These are phyloP conservation scores for Penicillium sp. DNA, from an alignment of 2,329 filamentous ascomycete species.

Conservation along the genomic window DNA sequence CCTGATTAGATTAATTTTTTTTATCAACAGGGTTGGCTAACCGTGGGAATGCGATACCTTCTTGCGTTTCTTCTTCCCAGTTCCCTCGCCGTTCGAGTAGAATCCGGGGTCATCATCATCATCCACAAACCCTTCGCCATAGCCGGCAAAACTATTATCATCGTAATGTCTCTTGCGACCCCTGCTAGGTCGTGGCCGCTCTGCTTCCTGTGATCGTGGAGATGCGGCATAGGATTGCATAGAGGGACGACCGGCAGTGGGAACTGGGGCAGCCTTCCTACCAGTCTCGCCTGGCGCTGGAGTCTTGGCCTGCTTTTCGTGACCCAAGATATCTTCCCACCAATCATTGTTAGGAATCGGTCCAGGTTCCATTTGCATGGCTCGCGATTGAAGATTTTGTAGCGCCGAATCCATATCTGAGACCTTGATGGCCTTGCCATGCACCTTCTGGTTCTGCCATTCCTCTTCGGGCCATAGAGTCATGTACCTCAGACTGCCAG, in stretches of 20 bases:
- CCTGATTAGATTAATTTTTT: constrained; percentile 28
- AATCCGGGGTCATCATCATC: constrained; percentile 47
- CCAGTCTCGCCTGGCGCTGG: constrained; percentile 27
- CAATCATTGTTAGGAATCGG: constrained; percentile 47
- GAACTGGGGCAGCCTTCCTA: constrained; percentile 32
- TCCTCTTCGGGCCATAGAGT: constrained; percentile 53
- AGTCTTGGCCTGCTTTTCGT: constrained; percentile 47
- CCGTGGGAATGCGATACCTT: constrained; percentile 37
- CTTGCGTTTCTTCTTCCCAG: constrained; percentile 50
- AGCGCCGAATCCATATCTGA: constrained; percentile 45
- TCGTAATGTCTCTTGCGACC: constrained; percentile 53
- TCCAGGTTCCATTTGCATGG: constrained; percentile 51
- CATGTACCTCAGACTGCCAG: constrained; percentile 43
- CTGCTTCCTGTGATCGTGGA: constrained; percentile 32
- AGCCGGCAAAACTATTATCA: constrained; percentile 53
- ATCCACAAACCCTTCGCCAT: constrained; percentile 52
- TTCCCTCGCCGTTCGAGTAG: constrained; percentile 46
- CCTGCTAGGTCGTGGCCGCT: constrained; percentile 44
- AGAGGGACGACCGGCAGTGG: constrained; percentile 25
- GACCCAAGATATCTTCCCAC: constrained; percentile 51
- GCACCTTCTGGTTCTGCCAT: constrained; percentile 52
- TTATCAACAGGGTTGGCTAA: not conserved
- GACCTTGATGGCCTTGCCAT: constrained; percentile 48
- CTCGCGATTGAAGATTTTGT: constrained; percentile 42
- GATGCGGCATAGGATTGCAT: constrained; percentile 31